These are phyloP conservation scores for Rhamnella rubrinervis DNA, from an alignment of 331 rosid genomes.

Conservation along the genomic window DNA sequence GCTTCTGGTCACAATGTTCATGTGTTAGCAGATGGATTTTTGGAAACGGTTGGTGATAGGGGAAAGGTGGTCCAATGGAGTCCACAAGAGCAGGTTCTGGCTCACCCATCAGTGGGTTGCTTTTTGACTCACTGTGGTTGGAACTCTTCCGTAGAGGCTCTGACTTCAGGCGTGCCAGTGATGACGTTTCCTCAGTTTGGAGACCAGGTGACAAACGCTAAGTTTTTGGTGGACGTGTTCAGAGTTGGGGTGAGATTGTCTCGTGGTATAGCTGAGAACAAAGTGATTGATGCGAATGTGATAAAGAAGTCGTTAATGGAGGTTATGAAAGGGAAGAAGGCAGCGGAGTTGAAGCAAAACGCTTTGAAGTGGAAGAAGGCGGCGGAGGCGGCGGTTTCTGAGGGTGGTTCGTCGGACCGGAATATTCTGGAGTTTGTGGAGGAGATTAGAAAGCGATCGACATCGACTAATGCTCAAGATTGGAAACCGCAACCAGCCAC, in stretches of 20 bases:
- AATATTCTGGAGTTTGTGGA: conserved; percentile 46
- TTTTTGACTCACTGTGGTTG: conserved; percentile 84
- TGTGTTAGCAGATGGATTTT: conserved; percentile 48
- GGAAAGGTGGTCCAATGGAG: conserved; percentile 73
- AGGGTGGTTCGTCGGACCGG: conserved; percentile 50
- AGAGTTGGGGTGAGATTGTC: conserved; percentile 54
- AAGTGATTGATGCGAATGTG: conserved; percentile 40
- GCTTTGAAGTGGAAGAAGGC: conserved; percentile 37
- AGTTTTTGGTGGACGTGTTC: conserved; percentile 63
- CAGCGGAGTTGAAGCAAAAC: conserved; percentile 36
- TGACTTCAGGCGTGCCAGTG: conserved; percentile 61
- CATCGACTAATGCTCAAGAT: not conserved
- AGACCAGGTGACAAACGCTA: conserved; percentile 79
- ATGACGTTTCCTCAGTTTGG: conserved; percentile 85
- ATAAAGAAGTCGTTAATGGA: conserved; percentile 51
- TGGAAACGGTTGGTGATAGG: conserved; percentile 34
- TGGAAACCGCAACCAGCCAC: not conserved
- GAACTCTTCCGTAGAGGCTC: conserved; percentile 77
- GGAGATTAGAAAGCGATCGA: conserved; percentile 21
- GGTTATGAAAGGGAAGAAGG: conserved; percentile 50
- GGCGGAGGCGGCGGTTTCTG: conserved; percentile 39
- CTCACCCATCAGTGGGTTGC: conserved; percentile 61
- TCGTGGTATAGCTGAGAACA: conserved; percentile 29
- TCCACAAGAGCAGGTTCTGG: conserved; percentile 62
- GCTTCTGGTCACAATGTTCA: not conserved